Evolutionary conservation across 2,329 filamentous ascomycete genomes (phyloP).

Genomic region (Phaeoacremonium minimum): DNA sequence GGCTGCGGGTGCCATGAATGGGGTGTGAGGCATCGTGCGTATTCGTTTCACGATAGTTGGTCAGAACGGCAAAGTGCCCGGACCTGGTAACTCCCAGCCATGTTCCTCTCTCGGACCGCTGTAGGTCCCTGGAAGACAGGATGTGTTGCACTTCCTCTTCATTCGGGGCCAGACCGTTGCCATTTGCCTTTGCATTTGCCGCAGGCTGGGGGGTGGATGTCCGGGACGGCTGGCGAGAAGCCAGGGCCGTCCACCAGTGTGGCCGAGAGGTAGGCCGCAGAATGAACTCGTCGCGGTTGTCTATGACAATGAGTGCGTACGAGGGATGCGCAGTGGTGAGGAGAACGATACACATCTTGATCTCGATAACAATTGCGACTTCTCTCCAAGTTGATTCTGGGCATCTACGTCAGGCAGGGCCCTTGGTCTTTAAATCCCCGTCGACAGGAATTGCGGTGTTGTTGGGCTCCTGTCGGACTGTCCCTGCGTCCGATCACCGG

Average conservation of each 20-base stretch:
- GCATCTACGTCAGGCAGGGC: too few species aligned
- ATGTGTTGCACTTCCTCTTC: constrained; percentile 27
- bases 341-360: constrained; percentile 72
- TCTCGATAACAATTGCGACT: too few species aligned
- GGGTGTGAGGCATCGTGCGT: constrained; percentile 45
- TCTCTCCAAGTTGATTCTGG: too few species aligned
- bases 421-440: too few species aligned
- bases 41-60: constrained; percentile 59
- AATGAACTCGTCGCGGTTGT: constrained; percentile 75
- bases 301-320: constrained; percentile 70
- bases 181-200: constrained; percentile 3
- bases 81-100: constrained; percentile 61
- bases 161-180: constrained; percentile 1
- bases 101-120: constrained; percentile 58
- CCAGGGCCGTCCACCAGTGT: constrained; percentile 55
- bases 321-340: constrained; percentile 71
- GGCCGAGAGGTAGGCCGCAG: constrained; percentile 59
- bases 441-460: too few species aligned
- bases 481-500: too few species aligned
- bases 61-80: constrained; percentile 60
- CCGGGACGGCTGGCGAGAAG: constrained; percentile 7
- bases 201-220: constrained; percentile 7
- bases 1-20: constrained; percentile 50
- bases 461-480: too few species aligned
- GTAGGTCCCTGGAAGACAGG: constrained; percentile 58